Conservation (phyloP, 1,284 basidiomycete genomes). For the Cryptococcus sp. region DNA sequence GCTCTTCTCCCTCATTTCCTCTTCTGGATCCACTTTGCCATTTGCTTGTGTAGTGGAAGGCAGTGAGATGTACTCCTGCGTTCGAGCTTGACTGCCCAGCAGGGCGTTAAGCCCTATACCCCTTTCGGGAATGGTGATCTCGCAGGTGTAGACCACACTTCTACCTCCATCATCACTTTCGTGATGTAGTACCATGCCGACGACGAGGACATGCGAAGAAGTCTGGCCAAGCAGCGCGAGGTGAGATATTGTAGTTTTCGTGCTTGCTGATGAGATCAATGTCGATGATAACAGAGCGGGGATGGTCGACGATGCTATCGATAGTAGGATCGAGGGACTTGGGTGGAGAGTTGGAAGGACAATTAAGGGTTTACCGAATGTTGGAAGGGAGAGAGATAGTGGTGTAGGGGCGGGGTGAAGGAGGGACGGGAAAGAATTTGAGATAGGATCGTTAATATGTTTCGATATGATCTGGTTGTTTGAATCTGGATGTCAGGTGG, state of each 20-base stretch:
- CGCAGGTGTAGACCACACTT: conserved; percentile 33
- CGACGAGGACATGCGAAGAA: conserved; percentile 4
- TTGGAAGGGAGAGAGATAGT: conserved; percentile 19
- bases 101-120: conserved; percentile 38
- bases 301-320: conserved; percentile 22
- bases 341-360: conserved; percentile 23
- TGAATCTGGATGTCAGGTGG: neutral
- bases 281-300: conserved; percentile 25
- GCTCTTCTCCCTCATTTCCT: neutral
- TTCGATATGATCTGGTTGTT: neutral
- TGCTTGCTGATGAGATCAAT: conserved; percentile 16
- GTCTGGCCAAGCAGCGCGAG: conserved; percentile 20
- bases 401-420: neutral
- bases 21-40: neutral
- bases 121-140: conserved; percentile 25
- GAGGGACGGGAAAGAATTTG: conserved; percentile 6
- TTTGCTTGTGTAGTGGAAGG: neutral
- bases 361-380: conserved; percentile 18
- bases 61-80: conserved; percentile 16
- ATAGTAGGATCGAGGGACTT: conserved; percentile 25
- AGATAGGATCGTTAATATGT: conserved; percentile 4
- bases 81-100: conserved; percentile 24
- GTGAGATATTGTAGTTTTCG: conserved; percentile 20
- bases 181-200: conserved; percentile 24
- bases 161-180: conserved; percentile 16